Conservation (phyloP, 345 rosid species). For the Pistacia vera region DNA sequence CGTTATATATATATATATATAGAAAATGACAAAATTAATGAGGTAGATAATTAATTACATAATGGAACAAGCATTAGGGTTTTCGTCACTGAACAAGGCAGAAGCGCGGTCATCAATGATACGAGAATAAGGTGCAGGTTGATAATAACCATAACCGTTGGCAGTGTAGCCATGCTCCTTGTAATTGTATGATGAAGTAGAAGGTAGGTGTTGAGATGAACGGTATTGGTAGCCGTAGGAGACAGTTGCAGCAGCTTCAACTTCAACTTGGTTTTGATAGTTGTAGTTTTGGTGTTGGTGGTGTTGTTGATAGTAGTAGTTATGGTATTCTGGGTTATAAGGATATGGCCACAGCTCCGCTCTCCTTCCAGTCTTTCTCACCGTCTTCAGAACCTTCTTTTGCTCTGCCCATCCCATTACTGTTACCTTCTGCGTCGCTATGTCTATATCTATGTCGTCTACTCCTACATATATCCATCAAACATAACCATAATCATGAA, state of each 20-base stretch:
- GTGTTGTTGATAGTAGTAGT: conserved; percentile 4
- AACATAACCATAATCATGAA: neutral
- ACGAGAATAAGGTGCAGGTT: conserved; percentile 36
- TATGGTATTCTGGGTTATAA: conserved; percentile 51
- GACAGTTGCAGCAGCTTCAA: neutral
- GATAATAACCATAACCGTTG: conserved; percentile 46
- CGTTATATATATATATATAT: no score
- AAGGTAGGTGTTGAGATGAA: no score
- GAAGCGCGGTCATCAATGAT: conserved; percentile 38
- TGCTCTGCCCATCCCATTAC: conserved; percentile 72
- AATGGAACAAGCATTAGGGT: conserved; percentile 74
- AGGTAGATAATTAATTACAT: conserved; percentile 33
- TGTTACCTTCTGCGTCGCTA: conserved; percentile 68
- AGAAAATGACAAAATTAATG: no score
- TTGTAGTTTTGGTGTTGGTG: conserved; percentile 24
- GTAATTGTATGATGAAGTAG: conserved; percentile 50
- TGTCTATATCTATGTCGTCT: conserved; percentile 61
- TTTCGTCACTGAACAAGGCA: conserved; percentile 71
- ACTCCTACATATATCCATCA: conserved; percentile 48
- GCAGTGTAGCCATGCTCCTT: conserved; percentile 50
- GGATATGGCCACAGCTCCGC: conserved; percentile 78
- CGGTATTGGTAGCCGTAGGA: conserved; percentile 11
- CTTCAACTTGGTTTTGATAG: neutral
- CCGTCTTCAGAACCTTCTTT: conserved; percentile 61
- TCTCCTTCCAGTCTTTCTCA: conserved; percentile 54